Evolutionary conservation across 306 rosid species (phyloP).

Genomic region (Prunus padus): DNA sequence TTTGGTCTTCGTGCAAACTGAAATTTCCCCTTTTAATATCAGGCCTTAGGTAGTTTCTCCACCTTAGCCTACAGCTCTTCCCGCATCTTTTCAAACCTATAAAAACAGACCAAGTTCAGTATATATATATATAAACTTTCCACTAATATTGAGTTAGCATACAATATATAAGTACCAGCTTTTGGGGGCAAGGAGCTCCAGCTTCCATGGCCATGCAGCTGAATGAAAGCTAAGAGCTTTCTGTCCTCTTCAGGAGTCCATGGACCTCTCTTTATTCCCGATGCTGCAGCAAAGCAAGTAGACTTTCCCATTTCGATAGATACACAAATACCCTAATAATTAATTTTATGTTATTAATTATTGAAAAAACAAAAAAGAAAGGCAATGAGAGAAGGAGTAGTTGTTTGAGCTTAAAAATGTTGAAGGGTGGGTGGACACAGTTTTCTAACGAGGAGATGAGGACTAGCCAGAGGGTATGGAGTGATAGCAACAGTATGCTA

Average conservation of each 20-base stretch:
- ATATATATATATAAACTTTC: too few relatives aligned
- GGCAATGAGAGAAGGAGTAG: not conserved
- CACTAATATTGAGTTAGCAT: too few relatives aligned
- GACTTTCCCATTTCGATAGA: not conserved
- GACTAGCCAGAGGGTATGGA: not conserved
- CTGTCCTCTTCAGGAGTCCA: slow-evolving; percentile 35
- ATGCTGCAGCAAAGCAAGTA: not conserved
- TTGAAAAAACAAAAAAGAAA: not conserved
- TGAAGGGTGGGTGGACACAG: too few relatives aligned
- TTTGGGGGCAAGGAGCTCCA: slow-evolving; percentile 26
- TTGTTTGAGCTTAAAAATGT: not conserved
- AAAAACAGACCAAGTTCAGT: not conserved
- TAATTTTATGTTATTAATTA: not conserved
- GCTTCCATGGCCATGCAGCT: slow-evolving; percentile 28
- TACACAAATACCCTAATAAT: not conserved
- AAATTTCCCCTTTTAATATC: slow-evolving; percentile 29
- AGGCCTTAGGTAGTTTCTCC: slow-evolving; percentile 25
- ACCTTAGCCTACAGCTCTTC: slow-evolving; percentile 25
- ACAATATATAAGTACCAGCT: slow-evolving; percentile 18
- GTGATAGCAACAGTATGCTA: not conserved
- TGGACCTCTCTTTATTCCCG: slow-evolving; percentile 17
- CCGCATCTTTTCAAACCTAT: slow-evolving; percentile 21
- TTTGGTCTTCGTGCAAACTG: slow-evolving; percentile 24
- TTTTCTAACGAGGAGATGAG: too few relatives aligned
- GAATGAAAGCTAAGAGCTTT: slow-evolving; percentile 19